These are phyloP conservation scores for Phoenix roebelenii DNA, from an alignment of 176 grass and related monocot genomes.

Conservation along the genomic window DNA sequence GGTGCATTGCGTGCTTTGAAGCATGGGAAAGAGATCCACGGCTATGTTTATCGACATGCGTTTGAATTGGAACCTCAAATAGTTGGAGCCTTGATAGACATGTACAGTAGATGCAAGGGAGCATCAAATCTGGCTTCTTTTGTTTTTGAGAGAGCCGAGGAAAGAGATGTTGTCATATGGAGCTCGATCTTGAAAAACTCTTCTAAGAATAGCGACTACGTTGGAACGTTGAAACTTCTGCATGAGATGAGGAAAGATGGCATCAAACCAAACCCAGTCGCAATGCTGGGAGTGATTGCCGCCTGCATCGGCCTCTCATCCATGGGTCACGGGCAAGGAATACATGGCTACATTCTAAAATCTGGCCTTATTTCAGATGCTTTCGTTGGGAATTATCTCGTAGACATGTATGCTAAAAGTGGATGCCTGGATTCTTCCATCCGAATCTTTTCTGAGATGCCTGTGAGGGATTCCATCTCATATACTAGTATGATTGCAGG, in stretches of 20 bases:
- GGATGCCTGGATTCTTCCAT: constrained; percentile 11
- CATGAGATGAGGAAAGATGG: constrained; percentile 8
- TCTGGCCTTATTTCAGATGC: constrained; percentile 1
- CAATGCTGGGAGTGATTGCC: constrained; percentile 3
- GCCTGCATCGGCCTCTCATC: constrained; percentile 5
- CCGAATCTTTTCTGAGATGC: constrained; percentile 1
- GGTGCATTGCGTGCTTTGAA: constrained; percentile 10
- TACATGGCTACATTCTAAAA: constrained; percentile 7
- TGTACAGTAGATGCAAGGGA: constrained; percentile 13
- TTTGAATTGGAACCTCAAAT: constrained; percentile 6
- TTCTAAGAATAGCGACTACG: not conserved
- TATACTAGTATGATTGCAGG: constrained; percentile 6
- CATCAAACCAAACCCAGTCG: constrained; percentile 1
- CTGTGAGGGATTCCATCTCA: constrained; percentile 1
- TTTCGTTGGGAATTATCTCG: constrained; percentile 7
- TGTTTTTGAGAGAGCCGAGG: not conserved
- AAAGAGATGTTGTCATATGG: constrained; percentile 10
- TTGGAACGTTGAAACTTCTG: constrained; percentile 1
- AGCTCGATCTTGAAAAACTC: constrained; percentile 5
- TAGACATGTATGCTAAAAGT: constrained; percentile 15
- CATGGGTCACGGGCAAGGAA: not conserved
- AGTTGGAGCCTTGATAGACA: constrained; percentile 6
- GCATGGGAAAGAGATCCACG: constrained; percentile 3
- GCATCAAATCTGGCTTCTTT: not conserved
- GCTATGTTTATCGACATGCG: not conserved